A percentile compares a stretch with the other conserved stretches of the same genome.
Evolutionary conservation across 2,329 filamentous ascomycete genomes (phyloP).

Genomic region (Calonectria fujianensis): DNA sequence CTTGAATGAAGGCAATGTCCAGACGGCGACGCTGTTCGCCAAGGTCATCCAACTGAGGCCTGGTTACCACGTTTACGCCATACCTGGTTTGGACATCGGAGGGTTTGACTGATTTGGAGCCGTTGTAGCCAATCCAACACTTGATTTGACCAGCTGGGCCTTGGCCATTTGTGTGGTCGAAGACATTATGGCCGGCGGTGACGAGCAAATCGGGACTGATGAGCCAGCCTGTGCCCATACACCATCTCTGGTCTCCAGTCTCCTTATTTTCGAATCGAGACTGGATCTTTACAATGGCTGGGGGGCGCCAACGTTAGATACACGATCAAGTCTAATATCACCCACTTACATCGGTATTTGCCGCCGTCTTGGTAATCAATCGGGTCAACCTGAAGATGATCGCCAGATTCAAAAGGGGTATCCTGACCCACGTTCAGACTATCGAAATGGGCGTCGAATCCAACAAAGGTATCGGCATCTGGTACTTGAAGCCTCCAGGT

Average conservation of each 20-base stretch:
- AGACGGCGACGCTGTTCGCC: no score
- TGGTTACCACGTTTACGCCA: not conserved
- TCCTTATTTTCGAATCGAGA: not conserved
- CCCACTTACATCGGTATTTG: slow-evolving; percentile 1
- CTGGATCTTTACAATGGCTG: slow-evolving; percentile 1
- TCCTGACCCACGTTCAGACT: no score
- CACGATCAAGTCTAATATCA: not conserved
- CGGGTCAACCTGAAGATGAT: not conserved
- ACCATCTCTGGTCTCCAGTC: not conserved
- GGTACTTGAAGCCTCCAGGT: not conserved
- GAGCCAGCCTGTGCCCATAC: not conserved
- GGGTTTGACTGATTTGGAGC: not conserved
- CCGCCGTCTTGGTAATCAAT: not conserved
- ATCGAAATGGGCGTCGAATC: not conserved
- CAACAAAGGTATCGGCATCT: not conserved
- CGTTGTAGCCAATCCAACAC: not conserved
- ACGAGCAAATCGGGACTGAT: not conserved
- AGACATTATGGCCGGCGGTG: not conserved
- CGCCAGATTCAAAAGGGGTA: not conserved
- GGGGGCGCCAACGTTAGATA: not conserved
- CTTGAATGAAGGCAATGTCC: slow-evolving; percentile 9
- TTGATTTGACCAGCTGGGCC: not conserved
- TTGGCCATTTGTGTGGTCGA: not conserved
- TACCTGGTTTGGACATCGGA: not conserved
- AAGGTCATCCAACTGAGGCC: not conserved